A percentile compares a stretch with the other conserved stretches of the same genome.
These are phyloP conservation scores for Gossypium davidsonii DNA, from an alignment of 441 rosid species.

Conservation along the genomic window DNA sequence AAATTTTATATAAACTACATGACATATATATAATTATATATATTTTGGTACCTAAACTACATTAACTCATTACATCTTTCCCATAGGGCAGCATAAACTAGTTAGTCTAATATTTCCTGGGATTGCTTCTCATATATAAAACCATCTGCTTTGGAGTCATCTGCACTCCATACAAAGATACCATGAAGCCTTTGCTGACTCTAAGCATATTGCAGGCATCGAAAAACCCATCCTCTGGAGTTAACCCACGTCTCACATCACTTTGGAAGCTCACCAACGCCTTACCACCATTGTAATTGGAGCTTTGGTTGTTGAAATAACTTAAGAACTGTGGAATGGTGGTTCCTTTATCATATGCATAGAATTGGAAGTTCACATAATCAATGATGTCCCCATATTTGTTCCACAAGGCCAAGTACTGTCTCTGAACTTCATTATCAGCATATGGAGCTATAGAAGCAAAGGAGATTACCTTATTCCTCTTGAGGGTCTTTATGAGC, in stretches of 20 bases:
- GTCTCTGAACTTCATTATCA: not conserved
- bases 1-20: too few relatives aligned
- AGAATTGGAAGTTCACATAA: conserved; percentile 37
- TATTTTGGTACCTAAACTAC: too few relatives aligned
- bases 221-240: not conserved
- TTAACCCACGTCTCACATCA: not conserved
- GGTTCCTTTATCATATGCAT: conserved; percentile 23
- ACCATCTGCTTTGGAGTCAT: not conserved
- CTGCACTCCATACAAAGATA: not conserved
- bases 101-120: not conserved
- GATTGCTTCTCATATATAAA: not conserved
- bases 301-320: not conserved
- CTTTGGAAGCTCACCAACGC: not conserved
- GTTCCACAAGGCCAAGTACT: not conserved
- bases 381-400: conserved; percentile 4
- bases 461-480: not conserved
- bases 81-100: too few relatives aligned
- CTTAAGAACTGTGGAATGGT: not conserved
- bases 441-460: not conserved
- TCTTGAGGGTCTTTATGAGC: not conserved
- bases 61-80: too few relatives aligned
- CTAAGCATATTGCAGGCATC: not conserved
- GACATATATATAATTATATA: too few relatives aligned
- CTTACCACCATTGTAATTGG: not conserved
- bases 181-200: not conserved